Conservation (phyloP, 2,329 filamentous ascomycete genomes). For the Periglandula ipomoeae region DNA sequence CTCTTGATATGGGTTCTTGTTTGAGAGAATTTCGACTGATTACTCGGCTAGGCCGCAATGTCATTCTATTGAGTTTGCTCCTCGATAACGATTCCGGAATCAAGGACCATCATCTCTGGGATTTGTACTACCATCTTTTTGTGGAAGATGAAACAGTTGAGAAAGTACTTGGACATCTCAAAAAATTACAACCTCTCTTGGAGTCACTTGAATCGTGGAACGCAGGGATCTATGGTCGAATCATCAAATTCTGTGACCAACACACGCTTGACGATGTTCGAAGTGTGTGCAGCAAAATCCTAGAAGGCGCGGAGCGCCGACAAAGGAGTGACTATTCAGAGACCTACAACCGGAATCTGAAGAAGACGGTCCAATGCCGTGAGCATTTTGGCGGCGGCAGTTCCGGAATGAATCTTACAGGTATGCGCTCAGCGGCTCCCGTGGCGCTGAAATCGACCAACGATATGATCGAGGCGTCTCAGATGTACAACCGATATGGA, state of each 20-base stretch:
- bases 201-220: slow-evolving; percentile 35
- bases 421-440: slow-evolving; percentile 29
- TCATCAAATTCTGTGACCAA: slow-evolving; percentile 39
- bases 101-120: slow-evolving; percentile 32
- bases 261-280: slow-evolving; percentile 33
- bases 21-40: neutral
- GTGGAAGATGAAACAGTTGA: slow-evolving; percentile 28
- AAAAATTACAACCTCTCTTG: slow-evolving; percentile 31
- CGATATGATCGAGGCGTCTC: slow-evolving; percentile 15
- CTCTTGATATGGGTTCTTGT: too few relatives aligned
- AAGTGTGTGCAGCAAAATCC: slow-evolving; percentile 26
- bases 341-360: slow-evolving; percentile 12
- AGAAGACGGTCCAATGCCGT: slow-evolving; percentile 11
- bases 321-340: slow-evolving; percentile 6
- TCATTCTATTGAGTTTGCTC: slow-evolving; percentile 42
- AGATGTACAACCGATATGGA: slow-evolving; percentile 28
- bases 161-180: slow-evolving; percentile 31
- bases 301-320: slow-evolving; percentile 11
- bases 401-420: slow-evolving; percentile 17
- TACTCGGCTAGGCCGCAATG: slow-evolving; percentile 40
- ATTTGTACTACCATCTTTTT: slow-evolving; percentile 45
- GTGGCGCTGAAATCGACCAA: slow-evolving; percentile 18
- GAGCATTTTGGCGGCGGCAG: slow-evolving; percentile 9
- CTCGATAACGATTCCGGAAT: slow-evolving; percentile 27
- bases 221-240: slow-evolving; percentile 30